Conservation (phyloP, 306 rosid genomes). For the Cucurbita moschata region DNA sequence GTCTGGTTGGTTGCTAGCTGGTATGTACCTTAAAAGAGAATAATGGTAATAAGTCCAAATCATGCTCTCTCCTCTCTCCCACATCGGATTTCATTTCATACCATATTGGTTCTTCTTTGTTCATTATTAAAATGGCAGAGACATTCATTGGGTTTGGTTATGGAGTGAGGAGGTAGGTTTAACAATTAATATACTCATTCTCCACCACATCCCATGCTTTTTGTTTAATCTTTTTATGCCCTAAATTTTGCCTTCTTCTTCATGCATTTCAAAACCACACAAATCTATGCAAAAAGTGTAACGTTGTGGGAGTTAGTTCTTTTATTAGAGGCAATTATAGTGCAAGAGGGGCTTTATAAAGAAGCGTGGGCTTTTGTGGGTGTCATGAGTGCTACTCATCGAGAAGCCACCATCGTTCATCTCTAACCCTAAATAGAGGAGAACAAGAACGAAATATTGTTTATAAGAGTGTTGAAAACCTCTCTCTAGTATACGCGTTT, state of each 20-base stretch:
- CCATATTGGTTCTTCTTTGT: not conserved
- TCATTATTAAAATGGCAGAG: not conserved
- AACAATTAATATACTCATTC: too few relatives aligned
- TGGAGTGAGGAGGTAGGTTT: not conserved
- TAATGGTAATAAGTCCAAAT: not conserved
- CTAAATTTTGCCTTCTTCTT: too few relatives aligned
- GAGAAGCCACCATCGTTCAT: slow-evolving; percentile 25
- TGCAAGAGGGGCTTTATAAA: slow-evolving; percentile 1
- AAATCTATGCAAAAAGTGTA: not conserved
- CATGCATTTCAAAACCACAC: not conserved
- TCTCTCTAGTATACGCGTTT: too few relatives aligned
- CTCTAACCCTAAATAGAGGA: too few relatives aligned
- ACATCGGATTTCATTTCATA: not conserved
- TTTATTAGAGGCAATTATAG: not conserved
- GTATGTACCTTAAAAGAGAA: not conserved
- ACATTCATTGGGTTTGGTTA: not conserved
- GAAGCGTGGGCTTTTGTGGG: slow-evolving; percentile 35
- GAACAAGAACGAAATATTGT: too few relatives aligned
- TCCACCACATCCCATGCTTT: too few relatives aligned
- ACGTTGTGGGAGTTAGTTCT: not conserved
- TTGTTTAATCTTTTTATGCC: too few relatives aligned
- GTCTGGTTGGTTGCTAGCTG: not conserved
- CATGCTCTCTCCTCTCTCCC: not conserved
- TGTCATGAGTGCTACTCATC: slow-evolving; percentile 96
- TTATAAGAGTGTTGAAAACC: too few relatives aligned